Percentiles rank a stretch among this genome's conserved stretches.
Conservation (phyloP, 805 yeast genomes). For the Starmerella apis region DNA sequence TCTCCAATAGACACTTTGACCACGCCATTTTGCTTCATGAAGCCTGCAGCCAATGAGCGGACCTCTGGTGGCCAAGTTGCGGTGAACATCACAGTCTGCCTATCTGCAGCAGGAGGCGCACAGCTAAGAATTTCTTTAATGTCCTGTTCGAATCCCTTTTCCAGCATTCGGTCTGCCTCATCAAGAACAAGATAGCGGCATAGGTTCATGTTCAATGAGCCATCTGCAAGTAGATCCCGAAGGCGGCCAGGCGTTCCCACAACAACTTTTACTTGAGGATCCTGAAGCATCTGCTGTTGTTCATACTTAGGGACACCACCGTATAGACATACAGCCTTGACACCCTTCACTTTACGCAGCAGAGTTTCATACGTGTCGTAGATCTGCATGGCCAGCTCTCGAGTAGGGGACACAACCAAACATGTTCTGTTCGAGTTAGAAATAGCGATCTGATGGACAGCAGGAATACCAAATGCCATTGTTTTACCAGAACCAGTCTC, state of each 20-base stretch:
- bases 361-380: constrained; percentile 82
- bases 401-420: constrained; percentile 85
- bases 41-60: constrained; percentile 76
- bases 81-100: constrained; percentile 96
- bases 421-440: constrained; percentile 43
- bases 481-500: constrained; percentile 98
- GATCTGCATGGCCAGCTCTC: constrained; percentile 93
- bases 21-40: constrained; percentile 58
- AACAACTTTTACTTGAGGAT: constrained; percentile 56
- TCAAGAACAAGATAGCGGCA: constrained; percentile 76
- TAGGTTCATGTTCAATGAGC: constrained; percentile 59
- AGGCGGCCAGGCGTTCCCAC: constrained; percentile 98
- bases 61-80: constrained; percentile 99
- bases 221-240: constrained; percentile 81
- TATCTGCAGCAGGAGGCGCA: constrained; percentile 33
- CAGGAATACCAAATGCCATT: constrained; percentile 95
- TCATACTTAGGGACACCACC: constrained; percentile 97
- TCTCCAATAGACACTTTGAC: constrained; percentile 88
- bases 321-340: constrained; percentile 74
- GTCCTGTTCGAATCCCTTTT: constrained; percentile 96
- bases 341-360: constrained; percentile 49
- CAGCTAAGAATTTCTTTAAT: constrained; percentile 72
- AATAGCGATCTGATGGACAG: constrained; percentile 60
- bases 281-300: constrained; percentile 54
- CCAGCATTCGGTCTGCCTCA: constrained; percentile 98